Conservation (phyloP, 352 stramenopile species). For the Globisporangium sylvaticum region DNA sequence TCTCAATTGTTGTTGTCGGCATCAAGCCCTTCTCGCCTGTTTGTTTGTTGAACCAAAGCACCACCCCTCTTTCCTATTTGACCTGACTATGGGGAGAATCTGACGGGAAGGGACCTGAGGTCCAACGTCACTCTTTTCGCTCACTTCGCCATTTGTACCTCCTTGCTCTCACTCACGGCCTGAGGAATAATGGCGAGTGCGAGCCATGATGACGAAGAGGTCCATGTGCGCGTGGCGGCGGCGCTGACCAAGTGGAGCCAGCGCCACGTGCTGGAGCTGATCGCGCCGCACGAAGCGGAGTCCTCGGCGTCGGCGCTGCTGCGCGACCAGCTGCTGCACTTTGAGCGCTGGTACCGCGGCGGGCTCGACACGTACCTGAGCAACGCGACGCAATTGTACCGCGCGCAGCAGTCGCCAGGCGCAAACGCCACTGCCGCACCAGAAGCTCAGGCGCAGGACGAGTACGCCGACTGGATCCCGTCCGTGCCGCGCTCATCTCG, state of each 20-base stretch:
- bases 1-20: background rate
- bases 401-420: constrained; percentile 10
- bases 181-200: background rate
- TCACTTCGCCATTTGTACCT: background rate
- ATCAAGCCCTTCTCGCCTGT: background rate
- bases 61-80: background rate
- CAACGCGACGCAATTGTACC: constrained; percentile 45
- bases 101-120: background rate
- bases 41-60: background rate
- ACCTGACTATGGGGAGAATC: background rate
- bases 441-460: constrained; percentile 2
- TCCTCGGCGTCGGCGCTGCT: constrained; percentile 15
- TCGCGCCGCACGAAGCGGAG: constrained; percentile 10
- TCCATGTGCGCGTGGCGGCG: constrained; percentile 20
- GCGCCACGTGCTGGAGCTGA: constrained; percentile 32
- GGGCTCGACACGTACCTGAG: constrained; percentile 52
- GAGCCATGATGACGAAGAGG: background rate
- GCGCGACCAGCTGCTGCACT: constrained; percentile 47
- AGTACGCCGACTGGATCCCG: constrained; percentile 42
- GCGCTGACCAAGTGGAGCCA: constrained; percentile 39
- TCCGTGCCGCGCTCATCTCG: constrained; percentile 34
- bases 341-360: constrained; percentile 63
- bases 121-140: background rate
- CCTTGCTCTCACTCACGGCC: background rate
- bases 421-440: background rate